These are phyloP conservation scores for Paraleonurus japonicus DNA, from an alignment of 257 asterid genomes.

Conservation along the genomic window DNA sequence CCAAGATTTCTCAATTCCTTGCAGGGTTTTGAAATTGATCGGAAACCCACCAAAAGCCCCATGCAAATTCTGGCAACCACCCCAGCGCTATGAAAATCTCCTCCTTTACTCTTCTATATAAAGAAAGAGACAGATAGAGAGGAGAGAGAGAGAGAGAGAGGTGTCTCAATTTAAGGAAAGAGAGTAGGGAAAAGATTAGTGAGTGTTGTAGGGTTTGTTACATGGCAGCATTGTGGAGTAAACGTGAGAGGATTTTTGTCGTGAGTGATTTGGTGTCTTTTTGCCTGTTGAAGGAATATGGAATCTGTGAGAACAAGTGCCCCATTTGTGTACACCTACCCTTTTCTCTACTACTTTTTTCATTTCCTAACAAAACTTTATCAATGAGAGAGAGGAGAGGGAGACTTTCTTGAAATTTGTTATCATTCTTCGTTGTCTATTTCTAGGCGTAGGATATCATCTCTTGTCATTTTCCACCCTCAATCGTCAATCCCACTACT, in stretches of 20 bases:
- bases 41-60: constrained; percentile 33
- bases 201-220: constrained; percentile 23
- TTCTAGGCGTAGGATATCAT: constrained; percentile 12
- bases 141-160: constrained; percentile 26
- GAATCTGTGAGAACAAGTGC: constrained; percentile 82
- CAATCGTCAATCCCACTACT: background rate
- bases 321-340: constrained; percentile 23
- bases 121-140: constrained; percentile 9
- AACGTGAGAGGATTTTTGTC: constrained; percentile 56
- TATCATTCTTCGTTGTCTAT: constrained; percentile 33
- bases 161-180: constrained; percentile 26
- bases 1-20: constrained; percentile 26
- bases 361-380: constrained; percentile 3
- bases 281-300: constrained; percentile 56
- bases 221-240: constrained; percentile 54
- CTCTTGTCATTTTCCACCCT: constrained; percentile 38
- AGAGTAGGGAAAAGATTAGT: constrained; percentile 27
- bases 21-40: constrained; percentile 32
- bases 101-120: background rate
- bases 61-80: constrained; percentile 20
- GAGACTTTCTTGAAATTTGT: constrained; percentile 29
- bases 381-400: background rate
- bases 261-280: constrained; percentile 52
- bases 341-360: constrained; percentile 11
- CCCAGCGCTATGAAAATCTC: background rate